phyloP scores from a whole-genome alignment of 495 filamentous ascomycete species.

The Astrothelium macrocarpum region DNA sequence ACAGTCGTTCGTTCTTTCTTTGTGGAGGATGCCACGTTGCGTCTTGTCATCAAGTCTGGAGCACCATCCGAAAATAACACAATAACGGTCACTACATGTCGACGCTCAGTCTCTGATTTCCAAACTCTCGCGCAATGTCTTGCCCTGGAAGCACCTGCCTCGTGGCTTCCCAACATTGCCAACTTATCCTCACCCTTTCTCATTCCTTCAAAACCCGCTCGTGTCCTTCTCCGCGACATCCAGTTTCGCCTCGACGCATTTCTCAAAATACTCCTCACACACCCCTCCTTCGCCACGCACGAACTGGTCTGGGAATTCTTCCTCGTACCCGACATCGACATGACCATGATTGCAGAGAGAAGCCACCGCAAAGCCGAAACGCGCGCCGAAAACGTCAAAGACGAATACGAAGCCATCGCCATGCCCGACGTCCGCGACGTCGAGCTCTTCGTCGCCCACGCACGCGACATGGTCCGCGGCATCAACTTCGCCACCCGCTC shows the following conservation, averaged over 20 bases:
- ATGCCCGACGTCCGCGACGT: conserved; percentile 76
- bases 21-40: conserved; percentile 89
- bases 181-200: conserved; percentile 82
- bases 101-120: conserved; percentile 83
- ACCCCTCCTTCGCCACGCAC: conserved; percentile 91
- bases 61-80: conserved; percentile 56
- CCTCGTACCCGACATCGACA: conserved; percentile 86
- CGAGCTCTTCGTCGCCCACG: conserved; percentile 82
- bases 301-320: conserved; percentile 99
- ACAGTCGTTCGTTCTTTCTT: conserved; percentile 95
- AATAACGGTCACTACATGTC: conserved; percentile 87
- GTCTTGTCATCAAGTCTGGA: conserved; percentile 89
- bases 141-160: conserved; percentile 86
- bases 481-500: conserved; percentile 73
- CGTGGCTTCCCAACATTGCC: conserved; percentile 76
- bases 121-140: conserved; percentile 81
- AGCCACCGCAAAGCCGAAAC: conserved; percentile 76
- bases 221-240: conserved; percentile 75
- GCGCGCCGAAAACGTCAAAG: conserved; percentile 70
- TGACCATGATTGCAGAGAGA: conserved; percentile 80
- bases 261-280: conserved; percentile 70
- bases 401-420: conserved; percentile 70
- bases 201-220: conserved; percentile 81
- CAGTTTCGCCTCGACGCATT: conserved; percentile 82
- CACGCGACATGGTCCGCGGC: conserved; percentile 74